phyloP scores from a whole-genome alignment of 2,329 filamentous ascomycete genomes.

The Aureobasidium subglaciale region DNA sequence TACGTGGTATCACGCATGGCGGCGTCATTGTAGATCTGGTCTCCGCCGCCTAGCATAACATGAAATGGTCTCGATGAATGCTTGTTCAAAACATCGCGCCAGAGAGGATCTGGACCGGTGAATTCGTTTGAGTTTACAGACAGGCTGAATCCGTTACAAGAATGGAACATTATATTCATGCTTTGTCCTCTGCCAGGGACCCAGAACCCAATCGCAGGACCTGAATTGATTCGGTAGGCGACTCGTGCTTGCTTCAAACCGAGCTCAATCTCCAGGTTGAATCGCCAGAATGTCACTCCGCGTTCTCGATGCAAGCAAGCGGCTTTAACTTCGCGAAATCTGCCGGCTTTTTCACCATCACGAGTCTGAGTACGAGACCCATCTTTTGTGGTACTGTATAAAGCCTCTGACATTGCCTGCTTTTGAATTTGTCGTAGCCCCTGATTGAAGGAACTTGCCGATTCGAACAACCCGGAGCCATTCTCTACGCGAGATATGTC shows the following conservation, averaged over 20 bases:
- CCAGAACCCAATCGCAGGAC: constrained; percentile 87
- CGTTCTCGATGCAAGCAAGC: constrained; percentile 76
- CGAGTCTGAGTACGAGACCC: constrained; percentile 43
- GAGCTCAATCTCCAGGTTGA: constrained; percentile 90
- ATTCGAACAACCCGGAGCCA: constrained; percentile 75
- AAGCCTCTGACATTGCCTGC: background rate
- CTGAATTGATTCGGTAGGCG: constrained; percentile 90
- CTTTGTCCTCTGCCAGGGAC: constrained; percentile 74
- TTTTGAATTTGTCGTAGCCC: constrained; percentile 23
- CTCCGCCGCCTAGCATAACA: constrained; percentile 94
- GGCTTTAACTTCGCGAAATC: constrained; percentile 76
- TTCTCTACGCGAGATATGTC: constrained; percentile 76
- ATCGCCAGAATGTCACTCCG: constrained; percentile 93
- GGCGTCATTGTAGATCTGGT: constrained; percentile 92
- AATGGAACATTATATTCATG: constrained; percentile 99
- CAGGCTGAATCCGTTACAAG: constrained; percentile 89
- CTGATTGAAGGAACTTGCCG: constrained; percentile 27
- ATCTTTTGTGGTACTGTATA: constrained; percentile 28
- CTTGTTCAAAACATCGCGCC: constrained; percentile 89
- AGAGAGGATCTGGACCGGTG: constrained; percentile 89
- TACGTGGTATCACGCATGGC: constrained; percentile 66
- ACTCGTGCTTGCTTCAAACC: constrained; percentile 71
- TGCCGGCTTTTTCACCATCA: constrained; percentile 75
- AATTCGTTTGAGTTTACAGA: constrained; percentile 71
- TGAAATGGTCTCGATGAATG: constrained; percentile 92